phyloP scores from a whole-genome alignment of 2,329 filamentous ascomycete species.

The Microdochium bolleyi region DNA sequence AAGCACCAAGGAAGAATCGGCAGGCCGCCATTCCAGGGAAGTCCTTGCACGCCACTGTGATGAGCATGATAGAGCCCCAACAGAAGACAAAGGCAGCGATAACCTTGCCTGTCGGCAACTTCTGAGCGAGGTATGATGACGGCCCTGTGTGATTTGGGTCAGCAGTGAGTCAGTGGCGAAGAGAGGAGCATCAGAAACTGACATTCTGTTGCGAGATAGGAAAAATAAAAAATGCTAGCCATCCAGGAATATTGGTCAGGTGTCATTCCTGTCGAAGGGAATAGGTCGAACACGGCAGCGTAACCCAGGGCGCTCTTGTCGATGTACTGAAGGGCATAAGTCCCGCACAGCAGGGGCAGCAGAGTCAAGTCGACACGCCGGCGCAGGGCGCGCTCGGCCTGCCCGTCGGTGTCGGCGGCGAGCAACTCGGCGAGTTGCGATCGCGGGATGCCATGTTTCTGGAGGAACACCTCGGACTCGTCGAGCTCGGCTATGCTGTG shows the following conservation, averaged over 20 bases:
- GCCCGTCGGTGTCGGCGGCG: slow-evolving; percentile 19
- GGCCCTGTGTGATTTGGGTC: no score
- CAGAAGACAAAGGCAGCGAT: slow-evolving; percentile 1
- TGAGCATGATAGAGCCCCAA: slow-evolving; percentile 4
- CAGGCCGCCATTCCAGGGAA: slow-evolving; percentile 1
- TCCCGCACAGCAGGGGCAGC: slow-evolving; percentile 40
- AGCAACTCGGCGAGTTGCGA: slow-evolving; percentile 29
- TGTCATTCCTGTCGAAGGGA: slow-evolving; percentile 33
- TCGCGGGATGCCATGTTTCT: slow-evolving; percentile 30
- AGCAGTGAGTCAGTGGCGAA: no score
- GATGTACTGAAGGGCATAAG: slow-evolving; percentile 43
- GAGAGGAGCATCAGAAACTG: not conserved
- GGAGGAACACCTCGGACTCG: slow-evolving; percentile 34
- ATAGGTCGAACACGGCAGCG: slow-evolving; percentile 13
- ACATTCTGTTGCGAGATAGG: slow-evolving; percentile 3
- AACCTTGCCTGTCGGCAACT: not conserved
- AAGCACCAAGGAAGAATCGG: slow-evolving; percentile 4
- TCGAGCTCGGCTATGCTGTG: slow-evolving; percentile 21
- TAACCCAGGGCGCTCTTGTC: slow-evolving; percentile 30
- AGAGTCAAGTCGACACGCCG: slow-evolving; percentile 37
- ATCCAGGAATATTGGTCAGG: slow-evolving; percentile 41
- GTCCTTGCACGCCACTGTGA: slow-evolving; percentile 1
- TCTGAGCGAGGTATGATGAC: slow-evolving; percentile 1
- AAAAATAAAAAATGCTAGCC: slow-evolving; percentile 46
- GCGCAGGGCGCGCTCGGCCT: slow-evolving; percentile 14